Evolutionary conservation across 2,329 filamentous ascomycete genomes (phyloP), one percentile per base, ranked within the genome.

Genomic region (Neophaeococcomyces aloes): DNA sequence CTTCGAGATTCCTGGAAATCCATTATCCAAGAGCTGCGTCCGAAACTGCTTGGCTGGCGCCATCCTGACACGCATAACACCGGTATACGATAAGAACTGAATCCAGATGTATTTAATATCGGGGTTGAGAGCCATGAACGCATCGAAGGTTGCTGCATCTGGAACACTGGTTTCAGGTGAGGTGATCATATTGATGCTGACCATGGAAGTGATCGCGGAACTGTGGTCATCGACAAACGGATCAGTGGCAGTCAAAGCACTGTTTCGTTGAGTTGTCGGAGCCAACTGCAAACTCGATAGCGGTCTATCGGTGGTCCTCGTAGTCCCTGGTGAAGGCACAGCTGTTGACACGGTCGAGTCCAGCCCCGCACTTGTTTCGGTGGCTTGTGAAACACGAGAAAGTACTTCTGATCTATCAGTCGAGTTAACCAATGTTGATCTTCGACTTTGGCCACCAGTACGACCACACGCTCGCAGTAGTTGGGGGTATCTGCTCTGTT

Each of bases 81-180:
- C 76, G n/a, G 83, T 86, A 60, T 83, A 81, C 61, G 93, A 86
- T 18, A 83, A 67, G 78, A 82, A 93, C 60, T 83, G 81, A 10
- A 89, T 66, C 48, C 84, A 79, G 14, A 93, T 62, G 55, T 80
- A 88, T 48, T 79, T 76, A 3, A 78, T 65, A 0, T 65, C 59
- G 0, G 70, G 62, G 43, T 79, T 68, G 14, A 63, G 59, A 14
- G 62, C 58, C 7, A 78, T 59, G 54, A 81, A 78, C 0, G 56
- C 54, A 11, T 70, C 64, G 1, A 69, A 53, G 18, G 39, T 23
- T 15, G 38, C 27, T 7, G 31, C 31, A 19, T 36, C 33, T 36
- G 19, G 33, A 6, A n/a, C n/a, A n/a, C n/a, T n/a, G n/a, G n/a
- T n/a, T n/a, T n/a, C n/a, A n/a, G n/a, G n/a, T n/a, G n/a, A n/a